Base-by-base conservation (phyloP, 2,329 filamentous ascomycete genomes). In the Plenodomus tracheiphilus region DNA sequence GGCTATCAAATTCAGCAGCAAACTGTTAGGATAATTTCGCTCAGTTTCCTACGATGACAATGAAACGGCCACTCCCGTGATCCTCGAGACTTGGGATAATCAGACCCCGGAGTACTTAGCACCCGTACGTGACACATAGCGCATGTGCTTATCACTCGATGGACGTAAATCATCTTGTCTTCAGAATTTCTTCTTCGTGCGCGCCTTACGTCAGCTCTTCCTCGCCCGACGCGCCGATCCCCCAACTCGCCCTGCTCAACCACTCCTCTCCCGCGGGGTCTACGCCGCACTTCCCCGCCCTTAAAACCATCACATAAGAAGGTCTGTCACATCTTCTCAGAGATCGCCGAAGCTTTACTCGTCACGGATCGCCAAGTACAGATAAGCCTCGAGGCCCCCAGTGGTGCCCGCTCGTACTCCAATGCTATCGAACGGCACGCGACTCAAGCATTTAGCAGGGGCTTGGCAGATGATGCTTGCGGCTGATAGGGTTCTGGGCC, bases 321-420 rank as follows among this genome's bases (percentile, higher is more conserved):
- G 15, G 15, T 11, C 28, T 32, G 8, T 32, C 28, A 32, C 4
- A 10, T 8, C 13, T 15, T 32, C 28, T 4, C 28, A 7, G 8
- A 11, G 8, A 11, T 32, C 4, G 28, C 8, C 22, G 22, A 5
- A 10, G 22, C 22, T 10, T 10, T 32, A 32, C 9, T 32, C 11
- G 28, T 15, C 28, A 15, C 28, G 13, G 8, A 32, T 32, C 28
- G 41, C 50, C 50, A 49, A 53, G 50, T 21, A 20, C 30, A 45
- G 42, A 53, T 53, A 53, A 53, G 50, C 50, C 39, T 44, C 28
- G 39, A 21, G 20, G 16, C 25, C 40, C 8, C 46, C 30, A 49
- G 34, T 49, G 50, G 42, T 43, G 30, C 46, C 46, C 30, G 28
- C 46, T 20, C 40, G 30, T 2, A 4, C 20, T n/a, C 40, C 25